phyloP scores from a whole-genome alignment of 179 eudicot genomes.

The Beta macrorhiza region DNA sequence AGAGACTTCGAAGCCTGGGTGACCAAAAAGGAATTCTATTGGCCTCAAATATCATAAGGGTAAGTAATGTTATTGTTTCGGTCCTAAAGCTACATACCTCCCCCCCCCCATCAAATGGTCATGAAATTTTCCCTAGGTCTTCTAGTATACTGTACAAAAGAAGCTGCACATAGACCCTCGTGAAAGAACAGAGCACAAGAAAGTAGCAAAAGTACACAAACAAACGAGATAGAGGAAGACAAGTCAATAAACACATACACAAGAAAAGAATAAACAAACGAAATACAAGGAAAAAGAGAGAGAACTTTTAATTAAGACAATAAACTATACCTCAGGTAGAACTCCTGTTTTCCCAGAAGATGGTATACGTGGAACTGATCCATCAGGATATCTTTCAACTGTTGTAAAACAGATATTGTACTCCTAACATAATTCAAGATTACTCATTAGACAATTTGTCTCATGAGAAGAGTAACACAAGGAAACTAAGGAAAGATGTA shows the following conservation, averaged over 20 bases:
- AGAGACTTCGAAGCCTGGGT: no score
- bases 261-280: background rate
- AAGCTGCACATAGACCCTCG: background rate
- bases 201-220: background rate
- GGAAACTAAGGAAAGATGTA: background rate
- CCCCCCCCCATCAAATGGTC: no score
- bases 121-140: background rate
- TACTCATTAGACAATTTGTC: conserved; percentile 10
- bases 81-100: no score
- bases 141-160: background rate
- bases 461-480: conserved; percentile 1
- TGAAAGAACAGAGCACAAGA: background rate
- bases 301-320: background rate
- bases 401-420: conserved; percentile 97
- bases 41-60: no score
- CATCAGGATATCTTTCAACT: conserved; percentile 70
- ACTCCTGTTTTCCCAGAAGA: conserved; percentile 66
- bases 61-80: no score
- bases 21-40: no score
- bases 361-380: conserved; percentile 63
- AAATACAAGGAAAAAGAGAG: conserved; percentile 8
- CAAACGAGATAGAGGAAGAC: background rate
- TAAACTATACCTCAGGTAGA: conserved; percentile 75
- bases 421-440: conserved; percentile 50
- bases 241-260: background rate